Conservation (phyloP, 2,329 filamentous ascomycete species). For the Proliferodiscus dingleyae region DNA sequence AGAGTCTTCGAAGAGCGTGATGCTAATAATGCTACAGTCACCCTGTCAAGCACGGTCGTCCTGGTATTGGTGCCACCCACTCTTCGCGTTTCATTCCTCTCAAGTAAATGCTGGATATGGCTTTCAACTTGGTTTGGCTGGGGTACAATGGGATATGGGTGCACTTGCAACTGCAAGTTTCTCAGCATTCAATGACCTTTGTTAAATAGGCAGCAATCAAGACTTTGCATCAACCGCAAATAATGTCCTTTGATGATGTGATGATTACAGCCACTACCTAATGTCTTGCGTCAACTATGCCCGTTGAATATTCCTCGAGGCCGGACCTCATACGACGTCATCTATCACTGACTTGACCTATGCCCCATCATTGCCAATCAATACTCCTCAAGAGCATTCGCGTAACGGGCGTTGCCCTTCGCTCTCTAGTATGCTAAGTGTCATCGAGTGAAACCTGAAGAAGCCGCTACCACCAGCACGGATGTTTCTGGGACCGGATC, state of each 20-base stretch:
- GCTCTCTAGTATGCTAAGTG: no score
- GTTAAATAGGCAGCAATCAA: conserved; percentile 16
- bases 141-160: conserved; percentile 21
- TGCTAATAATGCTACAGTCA: conserved; percentile 66
- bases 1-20: background rate
- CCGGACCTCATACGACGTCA: no score
- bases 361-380: no score
- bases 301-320: no score
- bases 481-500: no score
- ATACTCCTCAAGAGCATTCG: no score
- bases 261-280: no score
- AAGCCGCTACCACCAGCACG: no score
- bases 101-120: conserved; percentile 62
- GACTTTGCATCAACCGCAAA: conserved; percentile 6
- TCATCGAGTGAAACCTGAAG: no score
- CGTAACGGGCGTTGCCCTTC: no score
- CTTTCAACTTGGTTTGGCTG: conserved; percentile 7
- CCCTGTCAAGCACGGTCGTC: conserved; percentile 99
- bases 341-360: no score
- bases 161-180: conserved; percentile 10
- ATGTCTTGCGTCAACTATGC: no score
- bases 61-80: conserved; percentile 99
- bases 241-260: background rate
- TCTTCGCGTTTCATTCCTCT: conserved; percentile 99
- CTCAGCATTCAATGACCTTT: conserved; percentile 16